Conservation (phyloP, 805 yeast genomes). For the Saturnispora silvae region DNA sequence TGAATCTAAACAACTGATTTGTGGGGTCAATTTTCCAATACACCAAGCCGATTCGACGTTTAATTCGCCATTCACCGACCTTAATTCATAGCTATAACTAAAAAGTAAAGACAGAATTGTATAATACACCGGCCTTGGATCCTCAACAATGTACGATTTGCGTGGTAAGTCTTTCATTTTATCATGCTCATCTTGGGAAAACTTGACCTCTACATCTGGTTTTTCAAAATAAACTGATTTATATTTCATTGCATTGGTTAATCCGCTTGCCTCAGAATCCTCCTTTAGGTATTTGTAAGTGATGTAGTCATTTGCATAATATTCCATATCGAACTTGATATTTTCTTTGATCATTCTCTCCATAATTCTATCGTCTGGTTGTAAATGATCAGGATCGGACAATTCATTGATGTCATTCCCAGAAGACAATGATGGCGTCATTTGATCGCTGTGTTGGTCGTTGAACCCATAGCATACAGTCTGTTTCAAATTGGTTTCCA, state of each 20-base stretch:
- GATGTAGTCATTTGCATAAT: conserved; percentile 73
- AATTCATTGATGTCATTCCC: conserved; percentile 92
- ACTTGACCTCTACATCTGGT: conserved; percentile 37
- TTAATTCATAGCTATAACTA: conserved; percentile 61
- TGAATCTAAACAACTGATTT: conserved; percentile 60
- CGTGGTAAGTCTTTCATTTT: conserved; percentile 61
- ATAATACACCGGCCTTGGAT: conserved; percentile 46
- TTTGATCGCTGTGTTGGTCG: conserved; percentile 45
- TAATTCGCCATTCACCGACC: conserved; percentile 62
- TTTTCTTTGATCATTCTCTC: conserved; percentile 60
- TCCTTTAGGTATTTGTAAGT: conserved; percentile 43
- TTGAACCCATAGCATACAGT: conserved; percentile 67
- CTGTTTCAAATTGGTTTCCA: conserved; percentile 10
- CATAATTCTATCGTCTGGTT: conserved; percentile 45
- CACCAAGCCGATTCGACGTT: conserved; percentile 92
- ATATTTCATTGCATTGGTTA: conserved; percentile 39
- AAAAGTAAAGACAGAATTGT: conserved; percentile 59
- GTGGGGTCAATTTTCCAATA: conserved; percentile 77
- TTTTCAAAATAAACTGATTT: conserved; percentile 35
- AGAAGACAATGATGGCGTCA: conserved; percentile 57
- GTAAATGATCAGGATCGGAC: conserved; percentile 64
- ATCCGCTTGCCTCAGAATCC: conserved; percentile 18
- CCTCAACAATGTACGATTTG: conserved; percentile 45
- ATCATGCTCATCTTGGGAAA: conserved; percentile 52
- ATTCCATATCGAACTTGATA: conserved; percentile 76